These are phyloP conservation scores for Geotrichum restrictum DNA, from an alignment of 1,139 yeast genomes.

Conservation along the genomic window DNA sequence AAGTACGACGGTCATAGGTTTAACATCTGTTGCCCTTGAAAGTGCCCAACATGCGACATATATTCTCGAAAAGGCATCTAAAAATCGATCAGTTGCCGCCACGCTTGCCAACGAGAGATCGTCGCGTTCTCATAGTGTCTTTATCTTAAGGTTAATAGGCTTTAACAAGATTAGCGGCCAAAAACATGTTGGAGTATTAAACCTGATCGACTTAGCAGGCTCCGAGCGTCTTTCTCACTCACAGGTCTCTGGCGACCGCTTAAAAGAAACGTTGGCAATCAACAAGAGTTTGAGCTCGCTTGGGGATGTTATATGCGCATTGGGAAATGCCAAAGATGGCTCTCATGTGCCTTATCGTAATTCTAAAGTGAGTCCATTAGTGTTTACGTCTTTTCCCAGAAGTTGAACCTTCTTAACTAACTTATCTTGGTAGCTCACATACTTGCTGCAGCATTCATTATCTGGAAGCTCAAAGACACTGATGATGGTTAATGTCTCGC, in stretches of 20 bases:
- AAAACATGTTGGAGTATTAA: conserved; percentile 57
- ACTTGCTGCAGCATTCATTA: conserved; percentile 75
- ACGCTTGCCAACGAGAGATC: conserved; percentile 81
- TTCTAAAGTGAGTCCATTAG: conserved; percentile 37
- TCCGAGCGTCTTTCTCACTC: conserved; percentile 71
- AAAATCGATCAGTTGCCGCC: conserved; percentile 66
- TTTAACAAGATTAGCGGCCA: conserved; percentile 50
- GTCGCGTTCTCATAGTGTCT: conserved; percentile 68
- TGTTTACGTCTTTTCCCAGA: no score
- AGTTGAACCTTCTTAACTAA: no score
- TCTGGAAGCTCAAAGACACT: conserved; percentile 85
- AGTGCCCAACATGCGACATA: conserved; percentile 50
- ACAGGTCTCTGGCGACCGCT: conserved; percentile 72
- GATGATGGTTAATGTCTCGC: conserved; percentile 90
- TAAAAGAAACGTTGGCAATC: conserved; percentile 84
- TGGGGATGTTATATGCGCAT: conserved; percentile 84
- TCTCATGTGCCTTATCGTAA: conserved; percentile 55
- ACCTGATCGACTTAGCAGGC: conserved; percentile 81
- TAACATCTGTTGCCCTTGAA: conserved; percentile 49
- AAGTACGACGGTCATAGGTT: conserved; percentile 58
- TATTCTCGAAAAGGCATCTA: conserved; percentile 53
- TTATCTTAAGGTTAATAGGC: conserved; percentile 61
- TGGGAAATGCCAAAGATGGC: conserved; percentile 40
- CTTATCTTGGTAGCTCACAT: conserved; percentile 67
- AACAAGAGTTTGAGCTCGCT: conserved; percentile 83